Evolutionary conservation across 305 asterid species (phyloP).

Genomic region (Fraxinus paxiana): DNA sequence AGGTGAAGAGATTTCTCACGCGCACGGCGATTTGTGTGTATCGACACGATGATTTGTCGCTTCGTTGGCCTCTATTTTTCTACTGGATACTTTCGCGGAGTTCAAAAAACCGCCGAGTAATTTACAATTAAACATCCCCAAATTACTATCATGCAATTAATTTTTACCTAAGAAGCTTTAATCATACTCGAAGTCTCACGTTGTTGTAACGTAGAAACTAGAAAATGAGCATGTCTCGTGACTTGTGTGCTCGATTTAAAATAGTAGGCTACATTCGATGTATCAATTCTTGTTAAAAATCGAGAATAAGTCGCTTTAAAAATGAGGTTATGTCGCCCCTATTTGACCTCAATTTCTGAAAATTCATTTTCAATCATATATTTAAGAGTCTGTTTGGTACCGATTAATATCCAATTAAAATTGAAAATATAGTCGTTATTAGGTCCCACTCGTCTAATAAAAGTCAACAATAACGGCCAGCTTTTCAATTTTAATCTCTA

Average conservation of each 20-base stretch:
- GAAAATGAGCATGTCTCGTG: background rate
- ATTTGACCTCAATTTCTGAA: background rate
- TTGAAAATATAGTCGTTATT: no score
- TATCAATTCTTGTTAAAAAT: background rate
- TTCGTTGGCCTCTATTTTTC: background rate
- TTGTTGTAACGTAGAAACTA: background rate
- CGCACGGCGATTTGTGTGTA: background rate
- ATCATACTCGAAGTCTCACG: background rate
- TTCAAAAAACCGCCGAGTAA: background rate
- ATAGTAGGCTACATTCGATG: background rate
- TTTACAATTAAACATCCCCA: background rate
- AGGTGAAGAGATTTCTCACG: background rate
- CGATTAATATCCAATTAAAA: no score
- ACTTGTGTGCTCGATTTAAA: background rate
- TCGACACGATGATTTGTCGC: background rate
- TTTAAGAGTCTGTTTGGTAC: no score
- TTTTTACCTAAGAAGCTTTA: background rate
- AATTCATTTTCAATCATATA: no score
- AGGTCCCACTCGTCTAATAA: no score
- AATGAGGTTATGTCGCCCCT: fast-evolving
- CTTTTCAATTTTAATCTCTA: no score
- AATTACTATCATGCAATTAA: background rate
- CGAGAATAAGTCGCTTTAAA: no score
- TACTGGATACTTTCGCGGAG: background rate
- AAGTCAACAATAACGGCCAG: no score